Evolutionary conservation across 108 stramenopile species (phyloP).

Genomic region (Nitzschia sp.): DNA sequence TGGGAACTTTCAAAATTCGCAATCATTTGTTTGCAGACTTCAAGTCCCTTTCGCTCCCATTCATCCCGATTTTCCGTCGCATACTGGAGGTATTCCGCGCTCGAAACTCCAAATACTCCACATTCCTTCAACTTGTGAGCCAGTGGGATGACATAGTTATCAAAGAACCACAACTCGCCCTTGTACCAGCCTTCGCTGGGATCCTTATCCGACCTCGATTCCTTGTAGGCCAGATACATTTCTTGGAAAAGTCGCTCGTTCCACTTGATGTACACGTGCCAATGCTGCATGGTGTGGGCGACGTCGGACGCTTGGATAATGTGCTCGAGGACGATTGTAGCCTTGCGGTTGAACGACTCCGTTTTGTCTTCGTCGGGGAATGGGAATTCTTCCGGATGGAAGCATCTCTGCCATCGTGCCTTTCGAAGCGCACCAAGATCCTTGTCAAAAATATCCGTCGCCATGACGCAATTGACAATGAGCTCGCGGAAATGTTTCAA

Average conservation of each 20-base stretch:
- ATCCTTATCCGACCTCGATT: slow-evolving; percentile 30
- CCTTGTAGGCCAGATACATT: slow-evolving; percentile 26
- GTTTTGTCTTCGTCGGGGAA: neutral
- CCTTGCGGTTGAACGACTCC: slow-evolving; percentile 4
- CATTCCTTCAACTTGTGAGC: slow-evolving; percentile 22
- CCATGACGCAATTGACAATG: slow-evolving; percentile 21
- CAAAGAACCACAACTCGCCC: slow-evolving; percentile 48
- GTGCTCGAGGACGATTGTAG: slow-evolving; percentile 22
- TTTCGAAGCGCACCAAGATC: slow-evolving; percentile 10
- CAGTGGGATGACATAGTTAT: slow-evolving; percentile 51
- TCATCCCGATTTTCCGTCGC: slow-evolving; percentile 11
- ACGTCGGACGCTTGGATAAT: too few relatives aligned
- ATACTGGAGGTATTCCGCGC: slow-evolving; percentile 17
- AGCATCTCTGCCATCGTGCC: slow-evolving; percentile 24
- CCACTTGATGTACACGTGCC: slow-evolving; percentile 33
- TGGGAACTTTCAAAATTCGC: neutral
- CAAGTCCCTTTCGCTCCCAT: slow-evolving; percentile 13
- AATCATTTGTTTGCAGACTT: neutral
- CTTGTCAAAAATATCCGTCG: slow-evolving; percentile 25
- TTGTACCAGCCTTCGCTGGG: slow-evolving; percentile 47
- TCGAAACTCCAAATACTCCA: slow-evolving; percentile 21
- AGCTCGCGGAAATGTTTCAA: slow-evolving; percentile 20
- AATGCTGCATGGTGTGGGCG: too few relatives aligned
- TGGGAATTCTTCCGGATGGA: slow-evolving; percentile 1
- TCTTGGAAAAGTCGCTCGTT: slow-evolving; percentile 46